Percentiles rank a stretch among this genome's conserved stretches.
These are phyloP conservation scores for Penicillium janthinellum DNA, from an alignment of 2,329 filamentous ascomycete species.

Conservation along the genomic window DNA sequence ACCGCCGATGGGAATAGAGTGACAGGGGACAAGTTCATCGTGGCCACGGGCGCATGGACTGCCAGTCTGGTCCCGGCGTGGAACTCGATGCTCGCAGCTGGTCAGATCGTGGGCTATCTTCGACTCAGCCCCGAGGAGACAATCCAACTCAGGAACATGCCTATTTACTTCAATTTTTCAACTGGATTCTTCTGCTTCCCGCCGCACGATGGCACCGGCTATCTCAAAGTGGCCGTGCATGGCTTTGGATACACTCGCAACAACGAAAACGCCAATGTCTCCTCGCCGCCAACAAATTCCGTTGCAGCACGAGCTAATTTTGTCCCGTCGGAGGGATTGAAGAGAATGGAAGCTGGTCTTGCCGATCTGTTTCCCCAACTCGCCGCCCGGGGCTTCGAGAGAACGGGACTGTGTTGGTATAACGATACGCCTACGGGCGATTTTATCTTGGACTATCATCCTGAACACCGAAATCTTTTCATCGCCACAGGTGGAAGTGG, in stretches of 20 bases:
- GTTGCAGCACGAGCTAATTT: slow-evolving; percentile 32
- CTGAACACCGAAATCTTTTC: slow-evolving; percentile 49
- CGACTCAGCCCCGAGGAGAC: slow-evolving; percentile 70
- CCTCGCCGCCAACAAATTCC: slow-evolving; percentile 23
- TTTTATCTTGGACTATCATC: slow-evolving; percentile 69
- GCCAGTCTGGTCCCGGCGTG: slow-evolving; percentile 71
- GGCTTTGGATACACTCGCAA: slow-evolving; percentile 60
- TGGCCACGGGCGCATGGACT: slow-evolving; percentile 85
- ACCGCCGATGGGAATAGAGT: slow-evolving; percentile 52
- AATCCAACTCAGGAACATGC: slow-evolving; percentile 61
- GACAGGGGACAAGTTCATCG: slow-evolving; percentile 67
- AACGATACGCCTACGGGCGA: slow-evolving; percentile 68
- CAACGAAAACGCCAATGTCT: slow-evolving; percentile 18
- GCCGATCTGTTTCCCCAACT: slow-evolving; percentile 61
- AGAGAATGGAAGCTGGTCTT: slow-evolving; percentile 60
- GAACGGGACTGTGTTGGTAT: slow-evolving; percentile 69
- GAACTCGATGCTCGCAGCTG: slow-evolving; percentile 73
- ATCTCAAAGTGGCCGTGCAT: slow-evolving; percentile 67
- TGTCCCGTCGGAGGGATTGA: slow-evolving; percentile 55
- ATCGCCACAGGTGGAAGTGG: slow-evolving; percentile 34
- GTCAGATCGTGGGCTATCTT: slow-evolving; percentile 75
- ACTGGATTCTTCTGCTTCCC: slow-evolving; percentile 55
- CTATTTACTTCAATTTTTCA: slow-evolving; percentile 55
- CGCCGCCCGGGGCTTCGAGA: slow-evolving; percentile 58
- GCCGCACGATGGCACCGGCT: slow-evolving; percentile 30